Conservation (phyloP, 202 grass and related monocot species). For the Schoenoplectus tabernaemontani region DNA sequence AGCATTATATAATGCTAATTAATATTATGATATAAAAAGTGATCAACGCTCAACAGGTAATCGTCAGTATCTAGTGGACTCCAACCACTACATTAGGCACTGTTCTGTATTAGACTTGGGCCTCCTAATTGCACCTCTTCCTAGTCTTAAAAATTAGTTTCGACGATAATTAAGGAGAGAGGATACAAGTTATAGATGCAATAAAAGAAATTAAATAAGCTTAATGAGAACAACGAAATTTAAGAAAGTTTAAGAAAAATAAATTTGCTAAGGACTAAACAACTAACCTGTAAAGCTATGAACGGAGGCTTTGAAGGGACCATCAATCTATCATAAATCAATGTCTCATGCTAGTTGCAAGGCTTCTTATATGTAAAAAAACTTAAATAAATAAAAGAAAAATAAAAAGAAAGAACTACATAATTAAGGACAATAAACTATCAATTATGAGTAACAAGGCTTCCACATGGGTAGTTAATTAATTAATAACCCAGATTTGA, state of each 20-base stretch:
- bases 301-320: background rate
- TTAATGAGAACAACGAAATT: background rate
- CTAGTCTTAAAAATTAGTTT: background rate
- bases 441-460: too few relatives aligned
- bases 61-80: too few relatives aligned
- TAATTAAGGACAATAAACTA: background rate
- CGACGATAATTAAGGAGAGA: background rate
- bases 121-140: too few relatives aligned
- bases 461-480: too few relatives aligned
- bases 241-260: background rate
- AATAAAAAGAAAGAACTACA: background rate
- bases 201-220: background rate
- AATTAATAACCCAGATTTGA: too few relatives aligned
- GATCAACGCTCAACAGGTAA: background rate
- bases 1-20: too few relatives aligned
- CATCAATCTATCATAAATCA: background rate
- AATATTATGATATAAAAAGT: background rate
- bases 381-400: too few relatives aligned
- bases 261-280: background rate
- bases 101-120: too few relatives aligned
- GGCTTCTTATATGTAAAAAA: background rate
- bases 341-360: background rate
- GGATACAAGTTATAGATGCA: background rate
- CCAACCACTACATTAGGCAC: too few relatives aligned
- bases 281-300: background rate